These are phyloP conservation scores for Colletotrichum tabaci DNA, from an alignment of 2,329 filamentous ascomycete species.

Conservation along the genomic window DNA sequence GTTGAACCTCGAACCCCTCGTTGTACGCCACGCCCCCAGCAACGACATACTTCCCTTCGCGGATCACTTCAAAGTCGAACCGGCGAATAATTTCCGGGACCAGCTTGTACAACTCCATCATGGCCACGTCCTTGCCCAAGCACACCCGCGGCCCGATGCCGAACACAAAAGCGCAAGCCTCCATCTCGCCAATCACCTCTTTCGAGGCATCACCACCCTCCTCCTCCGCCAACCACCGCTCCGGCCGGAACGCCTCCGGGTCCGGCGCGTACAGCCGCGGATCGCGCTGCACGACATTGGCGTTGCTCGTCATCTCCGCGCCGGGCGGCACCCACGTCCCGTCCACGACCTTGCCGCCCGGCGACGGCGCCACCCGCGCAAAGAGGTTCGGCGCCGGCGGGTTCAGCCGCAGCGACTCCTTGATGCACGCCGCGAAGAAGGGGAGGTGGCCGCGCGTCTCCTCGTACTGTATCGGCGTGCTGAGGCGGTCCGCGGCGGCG, in stretches of 20 bases:
- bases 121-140: conserved; percentile 18
- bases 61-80: conserved; percentile 17
- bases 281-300: conserved; percentile 54
- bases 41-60: conserved; percentile 11
- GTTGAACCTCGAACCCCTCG: background rate
- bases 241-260: conserved; percentile 55
- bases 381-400: conserved; percentile 29
- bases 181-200: conserved; percentile 20
- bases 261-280: conserved; percentile 51
- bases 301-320: conserved; percentile 45
- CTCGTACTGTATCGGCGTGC: conserved; percentile 17
- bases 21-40: conserved; percentile 22
- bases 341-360: conserved; percentile 20
- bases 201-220: background rate
- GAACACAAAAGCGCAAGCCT: conserved; percentile 13
- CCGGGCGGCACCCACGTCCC: conserved; percentile 27
- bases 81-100: conserved; percentile 24
- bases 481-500: background rate
- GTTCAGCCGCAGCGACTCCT: conserved; percentile 25
- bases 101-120: conserved; percentile 30
- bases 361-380: conserved; percentile 3
- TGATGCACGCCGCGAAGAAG: conserved; percentile 30
- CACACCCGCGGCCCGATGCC: conserved; percentile 26
- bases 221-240: conserved; percentile 57
- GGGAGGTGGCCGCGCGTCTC: conserved; percentile 26